These are phyloP conservation scores for Mortierella sp. DNA, from an alignment of 371 early-diverging fungal genomes.

Conservation along the genomic window DNA sequence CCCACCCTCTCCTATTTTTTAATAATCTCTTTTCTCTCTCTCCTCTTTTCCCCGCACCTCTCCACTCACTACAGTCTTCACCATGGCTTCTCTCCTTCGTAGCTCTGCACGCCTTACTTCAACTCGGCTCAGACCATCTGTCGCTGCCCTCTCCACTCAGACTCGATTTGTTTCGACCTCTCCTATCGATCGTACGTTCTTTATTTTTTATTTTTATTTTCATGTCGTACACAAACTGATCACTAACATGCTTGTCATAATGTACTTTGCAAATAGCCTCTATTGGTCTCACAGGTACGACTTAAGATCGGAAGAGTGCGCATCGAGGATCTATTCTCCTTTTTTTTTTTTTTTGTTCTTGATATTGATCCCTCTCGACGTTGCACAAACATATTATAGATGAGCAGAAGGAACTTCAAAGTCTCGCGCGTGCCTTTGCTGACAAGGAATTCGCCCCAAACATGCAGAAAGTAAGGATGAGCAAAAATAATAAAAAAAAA, in stretches of 20 bases:
- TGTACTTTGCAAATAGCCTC: constrained; percentile 19
- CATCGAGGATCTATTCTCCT: too few relatives aligned
- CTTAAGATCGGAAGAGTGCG: too few relatives aligned
- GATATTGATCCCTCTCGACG: not conserved
- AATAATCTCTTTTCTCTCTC: too few relatives aligned
- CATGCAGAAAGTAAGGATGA: constrained; percentile 58
- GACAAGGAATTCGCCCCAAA: constrained; percentile 66
- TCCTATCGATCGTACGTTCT: constrained; percentile 46
- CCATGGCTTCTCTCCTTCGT: constrained; percentile 33
- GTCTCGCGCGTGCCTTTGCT: constrained; percentile 62
- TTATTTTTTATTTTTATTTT: too few relatives aligned
- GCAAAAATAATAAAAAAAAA: not conserved
- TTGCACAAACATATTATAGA: constrained; percentile 20
- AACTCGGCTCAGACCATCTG: constrained; percentile 20
- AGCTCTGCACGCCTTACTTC: constrained; percentile 29
- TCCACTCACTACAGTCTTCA: too few relatives aligned
- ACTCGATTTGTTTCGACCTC: constrained; percentile 31
- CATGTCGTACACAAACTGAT: too few relatives aligned
- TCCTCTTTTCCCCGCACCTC: too few relatives aligned
- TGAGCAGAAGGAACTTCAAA: constrained; percentile 60
- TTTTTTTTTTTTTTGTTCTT: too few relatives aligned
- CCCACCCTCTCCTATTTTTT: too few relatives aligned
- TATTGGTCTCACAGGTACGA: constrained; percentile 40
- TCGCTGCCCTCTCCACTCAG: constrained; percentile 27
- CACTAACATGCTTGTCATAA: not conserved